Conservation (phyloP, 176 grass and related monocot genomes). For the Triticum dicoccoides region DNA sequence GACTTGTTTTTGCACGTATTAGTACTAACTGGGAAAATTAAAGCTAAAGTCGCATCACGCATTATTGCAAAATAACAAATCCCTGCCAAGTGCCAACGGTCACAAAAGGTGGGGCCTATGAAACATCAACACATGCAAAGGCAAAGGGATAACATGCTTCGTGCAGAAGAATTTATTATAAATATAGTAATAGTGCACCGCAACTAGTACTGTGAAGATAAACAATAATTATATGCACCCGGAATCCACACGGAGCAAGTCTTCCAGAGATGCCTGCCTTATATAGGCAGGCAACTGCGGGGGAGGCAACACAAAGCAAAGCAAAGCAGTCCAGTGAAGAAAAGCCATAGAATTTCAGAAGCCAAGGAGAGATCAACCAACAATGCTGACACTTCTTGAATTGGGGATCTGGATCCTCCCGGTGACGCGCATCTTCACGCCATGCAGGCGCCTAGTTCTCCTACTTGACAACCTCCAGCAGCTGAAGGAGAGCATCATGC, state of each 20-base stretch:
- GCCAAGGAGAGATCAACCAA: neutral
- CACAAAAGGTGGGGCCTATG: slow-evolving; percentile 3
- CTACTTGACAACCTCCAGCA: slow-evolving; percentile 51
- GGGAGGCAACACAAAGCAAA: slow-evolving; percentile 24
- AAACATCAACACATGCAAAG: neutral
- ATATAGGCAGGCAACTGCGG: slow-evolving; percentile 49
- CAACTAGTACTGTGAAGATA: neutral
- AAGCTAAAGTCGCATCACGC: slow-evolving; percentile 4
- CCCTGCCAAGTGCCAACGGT: neutral
- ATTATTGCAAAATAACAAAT: neutral
- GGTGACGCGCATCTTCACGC: slow-evolving; percentile 57
- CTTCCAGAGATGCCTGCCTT: slow-evolving; percentile 8
- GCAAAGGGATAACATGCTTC: neutral
- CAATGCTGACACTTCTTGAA: slow-evolving; percentile 48
- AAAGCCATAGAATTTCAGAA: slow-evolving; percentile 23
- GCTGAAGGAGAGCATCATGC: slow-evolving; percentile 42
- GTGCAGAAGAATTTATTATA: neutral
- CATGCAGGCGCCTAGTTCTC: slow-evolving; percentile 51
- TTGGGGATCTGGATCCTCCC: slow-evolving; percentile 59
- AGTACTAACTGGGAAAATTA: neutral
- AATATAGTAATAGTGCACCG: neutral
- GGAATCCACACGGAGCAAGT: slow-evolving; percentile 5
- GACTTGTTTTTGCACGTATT: neutral
- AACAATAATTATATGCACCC: slow-evolving; percentile 34
- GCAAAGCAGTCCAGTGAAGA: slow-evolving; percentile 20